Evolutionary conservation across 2,329 filamentous ascomycete genomes (phyloP).

Genomic region (Penicillium sp.): DNA sequence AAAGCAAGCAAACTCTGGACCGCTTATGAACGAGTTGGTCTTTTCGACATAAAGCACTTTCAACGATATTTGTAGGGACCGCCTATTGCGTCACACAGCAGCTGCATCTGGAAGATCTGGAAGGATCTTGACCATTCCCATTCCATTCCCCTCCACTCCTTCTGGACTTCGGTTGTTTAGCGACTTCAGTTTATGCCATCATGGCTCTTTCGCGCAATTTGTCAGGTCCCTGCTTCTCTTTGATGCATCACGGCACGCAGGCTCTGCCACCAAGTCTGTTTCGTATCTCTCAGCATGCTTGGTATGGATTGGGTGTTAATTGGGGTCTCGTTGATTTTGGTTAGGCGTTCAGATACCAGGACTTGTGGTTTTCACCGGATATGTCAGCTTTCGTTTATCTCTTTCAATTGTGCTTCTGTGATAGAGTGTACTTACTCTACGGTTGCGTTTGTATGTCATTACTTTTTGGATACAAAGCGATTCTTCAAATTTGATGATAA

Average conservation of each 20-base stretch:
- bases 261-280: background rate
- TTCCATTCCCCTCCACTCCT: background rate
- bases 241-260: background rate
- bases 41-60: constrained; percentile 68
- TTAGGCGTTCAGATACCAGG: constrained; percentile 7
- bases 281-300: background rate
- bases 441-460: background rate
- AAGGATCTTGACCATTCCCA: background rate
- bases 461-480: background rate
- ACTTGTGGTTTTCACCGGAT: background rate
- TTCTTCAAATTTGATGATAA: too few relatives aligned
- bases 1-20: constrained; percentile 93
- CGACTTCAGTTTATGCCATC: constrained; percentile 7
- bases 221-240: background rate
- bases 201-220: background rate
- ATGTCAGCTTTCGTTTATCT: background rate
- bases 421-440: constrained; percentile 9
- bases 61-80: constrained; percentile 44
- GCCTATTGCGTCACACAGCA: background rate
- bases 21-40: constrained; percentile 84
- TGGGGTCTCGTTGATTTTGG: background rate
- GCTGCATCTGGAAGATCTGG: background rate
- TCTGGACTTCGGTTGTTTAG: constrained; percentile 16
- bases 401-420: constrained; percentile 1
- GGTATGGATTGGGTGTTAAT: background rate